Conservation (phyloP, 306 rosid species). For the Malus fusca region DNA sequence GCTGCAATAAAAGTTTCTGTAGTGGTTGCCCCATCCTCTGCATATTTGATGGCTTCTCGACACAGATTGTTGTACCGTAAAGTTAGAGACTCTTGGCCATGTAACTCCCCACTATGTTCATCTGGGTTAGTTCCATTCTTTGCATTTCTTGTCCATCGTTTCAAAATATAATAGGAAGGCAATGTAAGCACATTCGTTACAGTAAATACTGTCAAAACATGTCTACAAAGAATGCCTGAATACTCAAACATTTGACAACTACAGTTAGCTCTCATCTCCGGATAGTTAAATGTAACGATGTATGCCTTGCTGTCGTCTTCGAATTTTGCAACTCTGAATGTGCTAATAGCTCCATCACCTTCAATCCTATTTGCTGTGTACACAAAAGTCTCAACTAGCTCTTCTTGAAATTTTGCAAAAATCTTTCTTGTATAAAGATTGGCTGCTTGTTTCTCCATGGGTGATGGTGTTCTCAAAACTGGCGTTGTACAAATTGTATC, state of each 20-base stretch:
- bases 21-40: conserved; percentile 82
- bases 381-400: conserved; percentile 87
- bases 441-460: conserved; percentile 95
- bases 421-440: conserved; percentile 73
- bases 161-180: conserved; percentile 77
- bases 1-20: conserved; percentile 72
- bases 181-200: conserved; percentile 80
- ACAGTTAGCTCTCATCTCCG: conserved; percentile 77
- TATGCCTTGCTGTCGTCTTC: conserved; percentile 82
- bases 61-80: conserved; percentile 62
- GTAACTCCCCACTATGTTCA: conserved; percentile 51
- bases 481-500: conserved; percentile 76
- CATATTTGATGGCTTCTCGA: conserved; percentile 74
- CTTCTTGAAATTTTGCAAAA: conserved; percentile 82
- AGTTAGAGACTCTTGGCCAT: conserved; percentile 56
- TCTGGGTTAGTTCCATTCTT: conserved; percentile 49
- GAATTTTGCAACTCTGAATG: conserved; percentile 84
- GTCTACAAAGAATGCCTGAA: conserved; percentile 88
- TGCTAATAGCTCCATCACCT: conserved; percentile 71
- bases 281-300: conserved; percentile 53
- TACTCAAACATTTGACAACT: conserved; percentile 96
- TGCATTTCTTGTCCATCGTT: conserved; percentile 93
- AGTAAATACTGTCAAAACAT: conserved; percentile 79
- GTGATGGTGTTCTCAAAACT: conserved; percentile 79
- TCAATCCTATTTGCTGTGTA: conserved; percentile 89